Conservation (phyloP, 805 yeast genomes). For the Nakazawaea populi region DNA sequence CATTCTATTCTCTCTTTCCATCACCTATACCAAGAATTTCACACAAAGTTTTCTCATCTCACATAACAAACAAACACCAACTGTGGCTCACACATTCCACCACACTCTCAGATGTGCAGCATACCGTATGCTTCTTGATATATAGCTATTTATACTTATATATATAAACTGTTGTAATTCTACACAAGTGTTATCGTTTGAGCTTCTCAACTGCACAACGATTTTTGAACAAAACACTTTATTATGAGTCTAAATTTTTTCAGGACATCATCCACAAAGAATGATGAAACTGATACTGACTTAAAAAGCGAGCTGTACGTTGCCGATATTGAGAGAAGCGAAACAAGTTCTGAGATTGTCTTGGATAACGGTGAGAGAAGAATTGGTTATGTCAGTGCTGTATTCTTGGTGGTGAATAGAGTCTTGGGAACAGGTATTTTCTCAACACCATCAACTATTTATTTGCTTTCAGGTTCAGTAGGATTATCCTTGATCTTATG, state of each 20-base stretch:
- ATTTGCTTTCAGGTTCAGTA: slow-evolving; percentile 56
- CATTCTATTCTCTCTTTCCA: too few relatives aligned
- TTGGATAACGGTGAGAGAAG: slow-evolving; percentile 38
- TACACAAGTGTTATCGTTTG: too few relatives aligned
- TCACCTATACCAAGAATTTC: too few relatives aligned
- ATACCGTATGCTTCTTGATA: too few relatives aligned
- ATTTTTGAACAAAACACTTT: too few relatives aligned
- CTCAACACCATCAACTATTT: slow-evolving; percentile 61
- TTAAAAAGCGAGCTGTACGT: background rate
- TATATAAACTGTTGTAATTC: too few relatives aligned
- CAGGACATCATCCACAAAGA: background rate
- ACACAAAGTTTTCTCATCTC: too few relatives aligned
- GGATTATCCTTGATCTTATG: slow-evolving; percentile 69
- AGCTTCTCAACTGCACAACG: too few relatives aligned
- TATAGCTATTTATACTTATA: too few relatives aligned
- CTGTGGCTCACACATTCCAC: too few relatives aligned
- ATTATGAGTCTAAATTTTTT: slow-evolving; percentile 3
- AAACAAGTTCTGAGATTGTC: slow-evolving; percentile 1
- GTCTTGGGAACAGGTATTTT: slow-evolving; percentile 76
- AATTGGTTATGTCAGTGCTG: slow-evolving; percentile 39
- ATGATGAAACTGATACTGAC: background rate
- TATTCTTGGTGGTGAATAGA: slow-evolving; percentile 52
- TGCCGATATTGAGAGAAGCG: background rate
- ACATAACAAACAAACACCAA: too few relatives aligned
- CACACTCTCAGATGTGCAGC: too few relatives aligned